A percentile compares a stretch with the other conserved stretches of the same genome.
phyloP scores from a whole-genome alignment of 768 basidiomycete genomes.

The Termitomyces sp. region DNA sequence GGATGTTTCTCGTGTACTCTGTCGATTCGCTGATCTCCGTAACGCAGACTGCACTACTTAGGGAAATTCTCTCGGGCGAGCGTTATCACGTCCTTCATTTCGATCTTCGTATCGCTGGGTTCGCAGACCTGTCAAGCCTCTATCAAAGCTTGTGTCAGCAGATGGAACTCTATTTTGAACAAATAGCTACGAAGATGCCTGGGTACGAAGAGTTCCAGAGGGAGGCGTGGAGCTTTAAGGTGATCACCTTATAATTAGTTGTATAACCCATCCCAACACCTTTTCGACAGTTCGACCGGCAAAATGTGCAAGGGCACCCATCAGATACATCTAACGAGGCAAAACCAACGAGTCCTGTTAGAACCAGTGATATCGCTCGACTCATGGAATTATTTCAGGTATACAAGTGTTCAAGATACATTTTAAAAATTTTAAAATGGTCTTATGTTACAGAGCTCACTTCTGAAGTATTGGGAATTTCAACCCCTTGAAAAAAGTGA shows the following conservation, averaged over 20 bases:
- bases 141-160: slow-evolving; percentile 76
- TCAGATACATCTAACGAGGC: slow-evolving; percentile 41
- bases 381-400: slow-evolving; percentile 86
- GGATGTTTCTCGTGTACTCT: slow-evolving; percentile 4
- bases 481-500: slow-evolving; percentile 35
- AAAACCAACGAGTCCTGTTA: slow-evolving; percentile 44
- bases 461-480: slow-evolving; percentile 74
- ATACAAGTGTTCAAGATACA: slow-evolving; percentile 6
- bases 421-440: not conserved
- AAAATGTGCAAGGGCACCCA: slow-evolving; percentile 64
- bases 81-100: slow-evolving; percentile 80
- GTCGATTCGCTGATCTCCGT: not conserved
- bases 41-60: slow-evolving; percentile 69
- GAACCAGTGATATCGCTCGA: slow-evolving; percentile 76
- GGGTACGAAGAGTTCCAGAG: slow-evolving; percentile 74
- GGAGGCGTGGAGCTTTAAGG: slow-evolving; percentile 80
- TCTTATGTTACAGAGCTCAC: slow-evolving; percentile 47
- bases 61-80: slow-evolving; percentile 69
- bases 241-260: slow-evolving; percentile 20
- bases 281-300: slow-evolving; percentile 64
- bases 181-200: slow-evolving; percentile 50
- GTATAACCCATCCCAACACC: slow-evolving; percentile 5
- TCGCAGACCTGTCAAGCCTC: slow-evolving; percentile 75
- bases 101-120: slow-evolving; percentile 80
- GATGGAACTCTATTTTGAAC: slow-evolving; percentile 79